Percentiles rank a stretch among this genome's conserved stretches.
Evolutionary conservation across 495 filamentous ascomycete genomes (phyloP).

Genomic region (Penicillium silybi): DNA sequence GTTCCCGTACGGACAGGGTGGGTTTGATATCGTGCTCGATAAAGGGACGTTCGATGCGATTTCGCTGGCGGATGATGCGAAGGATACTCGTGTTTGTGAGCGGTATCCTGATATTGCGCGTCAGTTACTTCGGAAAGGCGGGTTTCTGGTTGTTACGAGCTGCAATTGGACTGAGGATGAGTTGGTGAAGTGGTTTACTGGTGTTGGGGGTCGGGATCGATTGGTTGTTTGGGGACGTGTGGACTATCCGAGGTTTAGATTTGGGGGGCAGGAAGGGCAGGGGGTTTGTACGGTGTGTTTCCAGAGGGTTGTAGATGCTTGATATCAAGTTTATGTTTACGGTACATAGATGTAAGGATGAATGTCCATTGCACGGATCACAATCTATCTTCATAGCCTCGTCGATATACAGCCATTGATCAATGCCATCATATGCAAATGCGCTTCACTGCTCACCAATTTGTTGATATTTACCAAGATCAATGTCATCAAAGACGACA

Average conservation of each 20-base stretch:
- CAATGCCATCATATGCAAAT: not conserved
- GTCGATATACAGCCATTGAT: not conserved
- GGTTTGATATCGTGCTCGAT: slow-evolving; percentile 87
- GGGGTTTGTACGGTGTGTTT: slow-evolving; percentile 83
- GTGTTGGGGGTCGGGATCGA: slow-evolving; percentile 22
- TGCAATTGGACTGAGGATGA: slow-evolving; percentile 98
- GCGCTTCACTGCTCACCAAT: slow-evolving; percentile 2
- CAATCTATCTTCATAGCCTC: not conserved
- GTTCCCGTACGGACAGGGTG: slow-evolving; percentile 33
- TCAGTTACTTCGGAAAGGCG: slow-evolving; percentile 60
- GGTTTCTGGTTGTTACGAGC: slow-evolving; percentile 79
- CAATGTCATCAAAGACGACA: no score
- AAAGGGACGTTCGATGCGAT: slow-evolving; percentile 98
- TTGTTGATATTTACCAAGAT: no score
- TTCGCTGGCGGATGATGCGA: slow-evolving; percentile 59
- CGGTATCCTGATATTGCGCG: slow-evolving; percentile 65
- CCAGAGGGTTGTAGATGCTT: slow-evolving; percentile 21
- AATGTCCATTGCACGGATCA: not conserved
- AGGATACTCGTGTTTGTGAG: slow-evolving; percentile 57
- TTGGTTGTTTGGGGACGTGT: slow-evolving; percentile 61
- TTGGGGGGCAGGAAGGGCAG: slow-evolving; percentile 82
- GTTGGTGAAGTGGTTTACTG: slow-evolving; percentile 69
- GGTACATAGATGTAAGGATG: not conserved
- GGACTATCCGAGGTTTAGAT: slow-evolving; percentile 78
- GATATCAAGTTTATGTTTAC: not conserved